Evolutionary conservation across 345 rosid species (phyloP).

Genomic region (Aquilaria yunnanensis): DNA sequence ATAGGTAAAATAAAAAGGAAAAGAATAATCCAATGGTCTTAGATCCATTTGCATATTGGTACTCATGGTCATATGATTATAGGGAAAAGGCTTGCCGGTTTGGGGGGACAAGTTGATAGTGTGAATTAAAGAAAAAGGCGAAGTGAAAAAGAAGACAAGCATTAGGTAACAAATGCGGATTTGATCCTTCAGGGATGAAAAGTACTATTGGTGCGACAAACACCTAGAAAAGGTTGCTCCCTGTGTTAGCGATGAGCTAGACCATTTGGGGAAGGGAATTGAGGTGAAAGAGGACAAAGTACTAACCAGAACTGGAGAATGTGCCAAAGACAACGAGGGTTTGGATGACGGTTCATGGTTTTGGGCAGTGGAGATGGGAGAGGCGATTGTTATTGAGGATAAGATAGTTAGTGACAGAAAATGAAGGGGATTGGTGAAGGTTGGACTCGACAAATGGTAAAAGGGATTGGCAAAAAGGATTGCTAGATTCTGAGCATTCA

Average conservation of each 20-base stretch:
- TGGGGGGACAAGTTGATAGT: conserved; percentile 46
- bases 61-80: conserved; percentile 56
- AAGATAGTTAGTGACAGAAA: conserved; percentile 33
- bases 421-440: conserved; percentile 39
- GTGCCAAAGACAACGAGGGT: conserved; percentile 74
- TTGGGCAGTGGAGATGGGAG: conserved; percentile 21
- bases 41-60: conserved; percentile 70
- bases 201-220: conserved; percentile 42
- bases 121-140: conserved; percentile 52
- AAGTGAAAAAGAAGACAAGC: conserved; percentile 61
- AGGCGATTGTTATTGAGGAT: conserved; percentile 41
- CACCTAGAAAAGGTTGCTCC: conserved; percentile 88
- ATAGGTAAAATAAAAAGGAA: conserved; percentile 24
- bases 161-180: conserved; percentile 67
- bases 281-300: conserved; percentile 61
- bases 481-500: too few species aligned
- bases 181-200: conserved; percentile 28
- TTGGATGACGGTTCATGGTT: conserved; percentile 20
- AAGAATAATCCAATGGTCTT: conserved; percentile 55
- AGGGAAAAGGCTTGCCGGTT: conserved; percentile 33
- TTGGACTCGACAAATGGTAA: neutral
- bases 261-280: conserved; percentile 75
- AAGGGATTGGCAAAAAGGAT: neutral
- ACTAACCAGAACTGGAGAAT: conserved; percentile 73
- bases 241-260: conserved; percentile 70